phyloP scores from a whole-genome alignment of 768 basidiomycete species.

The Phlegmacium glaucopus region DNA sequence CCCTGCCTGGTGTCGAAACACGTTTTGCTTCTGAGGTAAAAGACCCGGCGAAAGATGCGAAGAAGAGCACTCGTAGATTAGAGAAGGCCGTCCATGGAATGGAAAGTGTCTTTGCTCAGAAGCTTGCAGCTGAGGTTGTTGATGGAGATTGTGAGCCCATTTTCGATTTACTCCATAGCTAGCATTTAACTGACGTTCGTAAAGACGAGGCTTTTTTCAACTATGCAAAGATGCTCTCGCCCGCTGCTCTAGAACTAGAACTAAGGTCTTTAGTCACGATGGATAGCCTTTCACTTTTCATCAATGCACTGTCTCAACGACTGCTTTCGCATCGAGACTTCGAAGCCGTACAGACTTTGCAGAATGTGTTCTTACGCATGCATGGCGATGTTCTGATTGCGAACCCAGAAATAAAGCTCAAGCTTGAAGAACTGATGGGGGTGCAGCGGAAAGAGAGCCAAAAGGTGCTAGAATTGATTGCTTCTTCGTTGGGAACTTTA shows the following conservation, averaged over 20 bases:
- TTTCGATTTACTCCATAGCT: neutral
- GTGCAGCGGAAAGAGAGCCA: conserved; percentile 78
- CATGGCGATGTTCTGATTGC: conserved; percentile 80
- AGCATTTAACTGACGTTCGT: neutral
- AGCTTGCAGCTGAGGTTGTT: conserved; percentile 50
- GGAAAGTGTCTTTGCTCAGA: conserved; percentile 70
- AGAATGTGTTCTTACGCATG: conserved; percentile 78
- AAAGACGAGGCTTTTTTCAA: conserved; percentile 83
- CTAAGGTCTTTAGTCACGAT: conserved; percentile 73
- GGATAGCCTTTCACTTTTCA: conserved; percentile 61
- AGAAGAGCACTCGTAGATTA: conserved; percentile 17
- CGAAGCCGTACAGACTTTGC: conserved; percentile 89
- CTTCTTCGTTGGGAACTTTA: conserved; percentile 71
- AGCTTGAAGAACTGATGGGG: conserved; percentile 54
- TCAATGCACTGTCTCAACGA: conserved; percentile 69
- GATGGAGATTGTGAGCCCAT: conserved; percentile 65
- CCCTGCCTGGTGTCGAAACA: conserved; percentile 81
- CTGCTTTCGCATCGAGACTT: conserved; percentile 84
- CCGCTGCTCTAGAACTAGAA: conserved; percentile 89
- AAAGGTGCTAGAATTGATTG: conserved; percentile 70
- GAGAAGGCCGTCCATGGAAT: conserved; percentile 22
- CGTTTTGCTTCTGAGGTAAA: conserved; percentile 62
- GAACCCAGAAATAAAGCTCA: conserved; percentile 59
- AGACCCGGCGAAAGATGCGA: conserved; percentile 30
- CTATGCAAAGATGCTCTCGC: conserved; percentile 82